phyloP scores from a whole-genome alignment of 805 yeast genomes.

The Millerozyma miso region DNA sequence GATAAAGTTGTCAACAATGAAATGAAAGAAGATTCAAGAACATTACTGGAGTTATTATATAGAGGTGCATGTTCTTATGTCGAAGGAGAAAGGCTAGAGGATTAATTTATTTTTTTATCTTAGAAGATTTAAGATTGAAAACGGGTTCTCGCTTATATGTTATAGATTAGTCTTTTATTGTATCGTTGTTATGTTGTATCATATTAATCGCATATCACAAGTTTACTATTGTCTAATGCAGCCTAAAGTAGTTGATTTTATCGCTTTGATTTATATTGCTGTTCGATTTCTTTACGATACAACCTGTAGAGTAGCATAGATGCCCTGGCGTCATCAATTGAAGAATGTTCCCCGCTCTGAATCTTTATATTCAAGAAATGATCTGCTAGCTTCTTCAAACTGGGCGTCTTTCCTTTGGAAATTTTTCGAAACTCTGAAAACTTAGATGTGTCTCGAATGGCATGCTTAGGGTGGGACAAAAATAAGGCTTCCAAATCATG shows the following conservation, averaged over 20 bases:
- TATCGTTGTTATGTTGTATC: background rate
- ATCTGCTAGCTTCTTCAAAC: constrained; percentile 59
- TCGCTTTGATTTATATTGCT: constrained; percentile 4
- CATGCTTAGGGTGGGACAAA: constrained; percentile 60
- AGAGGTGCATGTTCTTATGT: constrained; percentile 33
- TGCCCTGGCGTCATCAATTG: constrained; percentile 87
- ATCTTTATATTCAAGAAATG: constrained; percentile 57
- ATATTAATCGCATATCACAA: background rate
- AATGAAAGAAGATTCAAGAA: constrained; percentile 15
- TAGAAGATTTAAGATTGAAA: background rate
- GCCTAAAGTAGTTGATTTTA: background rate
- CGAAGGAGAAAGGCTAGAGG: constrained; percentile 33
- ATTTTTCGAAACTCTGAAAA: constrained; percentile 55
- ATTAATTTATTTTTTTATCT: constrained; percentile 15
- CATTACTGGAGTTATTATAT: constrained; percentile 31
- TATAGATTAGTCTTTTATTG: background rate
- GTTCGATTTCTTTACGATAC: constrained; percentile 60
- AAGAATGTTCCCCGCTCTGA: constrained; percentile 74
- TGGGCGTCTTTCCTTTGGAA: constrained; percentile 67
- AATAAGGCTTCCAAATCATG: constrained; percentile 71
- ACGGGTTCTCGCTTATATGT: background rate
- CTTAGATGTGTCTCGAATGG: constrained; percentile 71
- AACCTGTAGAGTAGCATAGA: constrained; percentile 76
- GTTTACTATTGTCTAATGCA: background rate
- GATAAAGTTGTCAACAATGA: constrained; percentile 7